Conservation (phyloP, 2,329 filamentous ascomycete genomes). For the Tothia fuscella region DNA sequence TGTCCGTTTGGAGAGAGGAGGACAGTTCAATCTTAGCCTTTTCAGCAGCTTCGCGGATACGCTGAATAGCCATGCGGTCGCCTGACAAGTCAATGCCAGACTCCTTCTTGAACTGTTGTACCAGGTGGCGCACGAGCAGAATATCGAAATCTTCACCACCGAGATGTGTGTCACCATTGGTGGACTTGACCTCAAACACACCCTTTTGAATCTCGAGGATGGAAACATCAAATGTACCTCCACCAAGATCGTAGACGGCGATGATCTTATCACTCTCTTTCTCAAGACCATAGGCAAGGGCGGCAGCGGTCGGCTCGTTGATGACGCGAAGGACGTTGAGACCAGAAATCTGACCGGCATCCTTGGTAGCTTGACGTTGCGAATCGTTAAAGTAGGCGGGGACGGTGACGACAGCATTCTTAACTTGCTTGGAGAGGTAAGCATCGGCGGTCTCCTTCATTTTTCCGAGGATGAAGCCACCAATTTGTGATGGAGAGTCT, state of each 20-base stretch:
- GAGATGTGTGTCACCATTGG: constrained; percentile 96
- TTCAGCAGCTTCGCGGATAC: constrained; percentile 96
- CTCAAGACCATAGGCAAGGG: constrained; percentile 90
- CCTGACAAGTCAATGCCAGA: constrained; percentile 77
- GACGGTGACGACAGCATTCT: constrained; percentile 95
- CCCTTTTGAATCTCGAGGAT: constrained; percentile 95
- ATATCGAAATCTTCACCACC: constrained; percentile 99
- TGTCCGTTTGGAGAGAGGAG: constrained; percentile 88
- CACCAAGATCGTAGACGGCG: constrained; percentile 94
- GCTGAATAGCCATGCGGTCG: constrained; percentile 97
- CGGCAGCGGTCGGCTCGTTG: constrained; percentile 94
- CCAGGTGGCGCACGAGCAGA: constrained; percentile 81
- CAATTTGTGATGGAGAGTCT: constrained; percentile 91
- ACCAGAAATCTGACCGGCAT: constrained; percentile 90
- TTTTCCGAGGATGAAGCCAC: constrained; percentile 92
- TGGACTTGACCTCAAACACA: constrained; percentile 98
- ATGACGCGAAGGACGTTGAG: constrained; percentile 95
- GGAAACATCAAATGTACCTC: constrained; percentile 98
- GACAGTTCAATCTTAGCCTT: constrained; percentile 99
- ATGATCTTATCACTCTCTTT: constrained; percentile 85
- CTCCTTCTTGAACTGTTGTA: constrained; percentile 94
- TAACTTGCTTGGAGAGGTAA: constrained; percentile 78
- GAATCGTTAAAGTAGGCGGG: constrained; percentile 99
- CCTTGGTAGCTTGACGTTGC: constrained; percentile 95
- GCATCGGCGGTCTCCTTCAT: constrained; percentile 98